These are phyloP conservation scores for Russula foetens DNA, from an alignment of 768 basidiomycete genomes.

Conservation along the genomic window DNA sequence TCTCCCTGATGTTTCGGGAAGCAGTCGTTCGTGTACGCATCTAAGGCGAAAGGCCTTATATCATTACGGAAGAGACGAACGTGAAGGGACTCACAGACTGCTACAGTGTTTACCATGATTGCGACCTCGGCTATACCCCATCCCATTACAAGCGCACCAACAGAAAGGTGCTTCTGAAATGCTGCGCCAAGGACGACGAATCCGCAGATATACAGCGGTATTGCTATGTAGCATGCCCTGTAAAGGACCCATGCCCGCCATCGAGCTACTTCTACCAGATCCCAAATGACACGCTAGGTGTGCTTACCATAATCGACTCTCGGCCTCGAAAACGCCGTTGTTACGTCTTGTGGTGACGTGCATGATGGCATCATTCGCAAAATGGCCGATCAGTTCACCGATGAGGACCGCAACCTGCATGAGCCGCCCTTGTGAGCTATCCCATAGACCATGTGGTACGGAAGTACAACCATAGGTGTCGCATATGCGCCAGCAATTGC, in stretches of 20 bases:
- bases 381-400: constrained; percentile 45
- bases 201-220: constrained; percentile 53
- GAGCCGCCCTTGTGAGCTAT: neutral
- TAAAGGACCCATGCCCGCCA: neutral
- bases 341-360: constrained; percentile 36
- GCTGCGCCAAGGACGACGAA: constrained; percentile 50
- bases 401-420: constrained; percentile 39
- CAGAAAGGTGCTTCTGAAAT: constrained; percentile 43
- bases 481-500: constrained; percentile 47
- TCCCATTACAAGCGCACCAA: constrained; percentile 53
- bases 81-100: constrained; percentile 39
- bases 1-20: constrained; percentile 50
- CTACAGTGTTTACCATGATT: constrained; percentile 54
- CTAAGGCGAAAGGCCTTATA: constrained; percentile 24
- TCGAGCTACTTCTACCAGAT: neutral
- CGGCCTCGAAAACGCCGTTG: constrained; percentile 46
- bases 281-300: neutral
- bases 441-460: neutral
- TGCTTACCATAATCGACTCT: constrained; percentile 48
- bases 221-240: constrained; percentile 54
- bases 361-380: constrained; percentile 44
- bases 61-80: neutral
- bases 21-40: constrained; percentile 42
- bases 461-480: constrained; percentile 41
- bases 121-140: constrained; percentile 57